Evolutionary conservation across 2,329 filamentous ascomycete genomes (phyloP).

Genomic region (Gnomoniopsis smithogilvyi): DNA sequence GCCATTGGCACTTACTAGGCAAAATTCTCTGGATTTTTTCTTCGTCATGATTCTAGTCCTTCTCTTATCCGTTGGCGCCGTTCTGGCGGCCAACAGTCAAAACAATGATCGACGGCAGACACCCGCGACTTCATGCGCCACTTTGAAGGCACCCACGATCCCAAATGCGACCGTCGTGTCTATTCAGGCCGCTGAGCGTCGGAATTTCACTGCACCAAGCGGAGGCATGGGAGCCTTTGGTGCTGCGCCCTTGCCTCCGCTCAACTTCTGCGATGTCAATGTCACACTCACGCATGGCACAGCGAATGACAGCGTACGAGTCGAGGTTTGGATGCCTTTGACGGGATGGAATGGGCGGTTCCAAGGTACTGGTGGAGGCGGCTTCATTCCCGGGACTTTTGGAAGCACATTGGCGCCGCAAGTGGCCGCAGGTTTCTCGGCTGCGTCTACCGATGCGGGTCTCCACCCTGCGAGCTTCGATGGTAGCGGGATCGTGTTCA

Average conservation of each 20-base stretch:
- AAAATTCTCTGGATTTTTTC: background rate
- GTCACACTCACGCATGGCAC: background rate
- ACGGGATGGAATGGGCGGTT: background rate
- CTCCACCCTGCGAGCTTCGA: background rate
- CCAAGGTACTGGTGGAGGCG: background rate
- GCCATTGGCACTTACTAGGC: too few species aligned
- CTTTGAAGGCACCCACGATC: background rate
- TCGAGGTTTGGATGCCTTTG: background rate
- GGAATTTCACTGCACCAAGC: background rate
- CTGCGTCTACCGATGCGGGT: background rate
- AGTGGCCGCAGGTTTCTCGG: background rate
- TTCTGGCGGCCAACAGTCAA: background rate
- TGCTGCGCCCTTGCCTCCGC: background rate
- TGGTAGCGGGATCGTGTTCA: background rate
- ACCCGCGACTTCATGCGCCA: background rate
- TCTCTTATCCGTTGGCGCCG: background rate
- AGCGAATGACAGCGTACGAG: background rate
- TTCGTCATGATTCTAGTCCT: background rate
- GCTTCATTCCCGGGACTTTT: background rate
- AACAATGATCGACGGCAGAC: background rate
- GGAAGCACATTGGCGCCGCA: background rate
- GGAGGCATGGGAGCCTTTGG: too few species aligned
- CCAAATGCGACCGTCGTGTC: background rate
- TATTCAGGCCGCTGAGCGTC: background rate
- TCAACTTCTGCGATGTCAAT: background rate